phyloP scores from a whole-genome alignment of 2,329 filamentous ascomycete species.

The Cladosporium cucumerinum region DNA sequence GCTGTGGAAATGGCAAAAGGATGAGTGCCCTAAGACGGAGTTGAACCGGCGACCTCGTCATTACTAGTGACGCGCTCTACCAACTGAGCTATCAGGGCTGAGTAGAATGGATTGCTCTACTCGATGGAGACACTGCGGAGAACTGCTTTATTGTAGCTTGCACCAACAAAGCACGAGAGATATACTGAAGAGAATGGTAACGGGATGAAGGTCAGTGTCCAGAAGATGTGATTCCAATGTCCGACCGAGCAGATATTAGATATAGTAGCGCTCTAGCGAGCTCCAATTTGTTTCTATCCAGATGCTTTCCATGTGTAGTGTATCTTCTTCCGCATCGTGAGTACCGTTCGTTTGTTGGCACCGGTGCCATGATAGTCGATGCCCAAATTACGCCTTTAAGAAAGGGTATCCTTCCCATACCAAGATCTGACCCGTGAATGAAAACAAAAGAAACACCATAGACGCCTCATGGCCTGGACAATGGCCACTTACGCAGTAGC shows the following conservation, averaged over 20 bases:
- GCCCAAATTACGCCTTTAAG: neutral
- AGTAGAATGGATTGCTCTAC: neutral
- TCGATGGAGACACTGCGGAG: too few relatives aligned
- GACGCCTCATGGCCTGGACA: neutral
- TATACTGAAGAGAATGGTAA: neutral
- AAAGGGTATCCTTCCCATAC: constrained; percentile 5
- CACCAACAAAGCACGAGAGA: neutral
- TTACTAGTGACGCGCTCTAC: constrained; percentile 17
- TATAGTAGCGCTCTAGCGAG: neutral
- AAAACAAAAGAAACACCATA: neutral
- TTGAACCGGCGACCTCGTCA: constrained; percentile 17
- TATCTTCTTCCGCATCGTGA: neutral
- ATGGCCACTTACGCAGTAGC: neutral
- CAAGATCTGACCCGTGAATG: neutral
- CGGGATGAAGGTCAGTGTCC: neutral
- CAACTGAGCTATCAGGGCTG: constrained; percentile 16
- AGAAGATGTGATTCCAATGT: neutral
- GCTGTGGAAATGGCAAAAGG: neutral
- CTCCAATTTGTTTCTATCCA: neutral
- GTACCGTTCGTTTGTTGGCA: neutral
- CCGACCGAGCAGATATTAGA: neutral
- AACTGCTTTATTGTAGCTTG: neutral
- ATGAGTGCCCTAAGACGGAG: constrained; percentile 13
- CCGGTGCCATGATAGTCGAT: neutral
- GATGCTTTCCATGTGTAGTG: neutral